Evolutionary conservation across 768 basidiomycete genomes (phyloP).

Genomic region (Termitomyces sp.): DNA sequence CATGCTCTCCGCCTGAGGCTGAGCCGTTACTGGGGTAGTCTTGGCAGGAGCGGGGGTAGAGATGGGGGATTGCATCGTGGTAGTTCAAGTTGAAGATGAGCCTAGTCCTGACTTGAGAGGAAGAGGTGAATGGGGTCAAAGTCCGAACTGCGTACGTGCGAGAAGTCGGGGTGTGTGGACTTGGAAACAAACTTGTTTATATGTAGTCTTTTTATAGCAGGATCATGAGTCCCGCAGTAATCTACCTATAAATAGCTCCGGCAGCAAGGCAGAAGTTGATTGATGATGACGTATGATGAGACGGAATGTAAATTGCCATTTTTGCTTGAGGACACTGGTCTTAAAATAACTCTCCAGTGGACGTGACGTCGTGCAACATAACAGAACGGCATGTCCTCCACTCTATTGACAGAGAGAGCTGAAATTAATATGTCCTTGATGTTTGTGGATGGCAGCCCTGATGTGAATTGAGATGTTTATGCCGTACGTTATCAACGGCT

Average conservation of each 20-base stretch:
- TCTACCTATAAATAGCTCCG: neutral
- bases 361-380: neutral
- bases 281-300: neutral
- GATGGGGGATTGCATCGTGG: constrained; percentile 6
- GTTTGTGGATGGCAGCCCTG: neutral
- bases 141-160: neutral
- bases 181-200: neutral
- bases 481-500: neutral
- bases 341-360: neutral
- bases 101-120: neutral
- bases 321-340: neutral
- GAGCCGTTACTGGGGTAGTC: constrained; percentile 30
- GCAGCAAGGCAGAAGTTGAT: neutral
- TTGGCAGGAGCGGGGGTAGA: constrained; percentile 9
- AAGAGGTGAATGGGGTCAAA: no score
- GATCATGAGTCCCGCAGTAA: neutral
- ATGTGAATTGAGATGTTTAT: neutral
- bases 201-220: neutral
- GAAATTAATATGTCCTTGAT: neutral
- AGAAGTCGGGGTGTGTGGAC: neutral
- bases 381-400: neutral
- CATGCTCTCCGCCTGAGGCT: constrained; percentile 50
- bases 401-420: neutral
- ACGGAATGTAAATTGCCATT: neutral
- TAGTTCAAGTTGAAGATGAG: neutral